Evolutionary conservation across 1,139 yeast species (phyloP).

Genomic region (Citeromyces hawaiiensis): DNA sequence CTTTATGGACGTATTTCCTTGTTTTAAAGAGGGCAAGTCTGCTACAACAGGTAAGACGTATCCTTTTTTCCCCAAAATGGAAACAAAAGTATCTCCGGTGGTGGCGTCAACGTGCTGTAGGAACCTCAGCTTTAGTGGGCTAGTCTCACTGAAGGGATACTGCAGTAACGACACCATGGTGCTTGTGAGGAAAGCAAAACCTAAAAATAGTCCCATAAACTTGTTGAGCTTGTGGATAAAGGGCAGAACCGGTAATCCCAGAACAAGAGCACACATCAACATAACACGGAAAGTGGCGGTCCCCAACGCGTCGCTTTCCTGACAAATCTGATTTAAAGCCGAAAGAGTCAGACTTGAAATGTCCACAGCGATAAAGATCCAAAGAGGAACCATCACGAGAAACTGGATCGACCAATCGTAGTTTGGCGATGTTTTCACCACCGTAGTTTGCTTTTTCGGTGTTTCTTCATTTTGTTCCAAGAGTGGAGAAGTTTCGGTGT

Average conservation of each 20-base stretch:
- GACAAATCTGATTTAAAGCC: slow-evolving; percentile 57
- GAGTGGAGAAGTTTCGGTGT: slow-evolving; percentile 16
- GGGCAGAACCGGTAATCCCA: slow-evolving; percentile 52
- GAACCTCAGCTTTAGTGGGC: slow-evolving; percentile 63
- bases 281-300: slow-evolving; percentile 31
- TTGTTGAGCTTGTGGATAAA: slow-evolving; percentile 59
- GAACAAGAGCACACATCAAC: slow-evolving; percentile 21
- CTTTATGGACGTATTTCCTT: slow-evolving; percentile 15
- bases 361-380: slow-evolving; percentile 35
- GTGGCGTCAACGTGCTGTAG: slow-evolving; percentile 39
- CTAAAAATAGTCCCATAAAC: slow-evolving; percentile 24
- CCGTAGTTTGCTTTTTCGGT: slow-evolving; percentile 12
- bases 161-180: slow-evolving; percentile 17
- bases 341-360: slow-evolving; percentile 41
- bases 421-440: slow-evolving; percentile 21
- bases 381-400: slow-evolving; percentile 51
- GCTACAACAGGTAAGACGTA: slow-evolving; percentile 25
- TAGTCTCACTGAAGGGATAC: slow-evolving; percentile 39
- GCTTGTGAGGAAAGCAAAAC: slow-evolving; percentile 6
- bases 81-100: slow-evolving; percentile 14
- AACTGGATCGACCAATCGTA: slow-evolving; percentile 80
- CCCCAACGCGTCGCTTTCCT: slow-evolving; percentile 42
- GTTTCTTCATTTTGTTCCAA: slow-evolving; percentile 15
- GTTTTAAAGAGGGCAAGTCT: slow-evolving; percentile 55
- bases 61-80: slow-evolving; percentile 42